Percentiles rank a stretch among this genome's conserved stretches.
phyloP scores from a whole-genome alignment of 768 basidiomycete genomes.

The Cantharellus cinnabarinus region DNA sequence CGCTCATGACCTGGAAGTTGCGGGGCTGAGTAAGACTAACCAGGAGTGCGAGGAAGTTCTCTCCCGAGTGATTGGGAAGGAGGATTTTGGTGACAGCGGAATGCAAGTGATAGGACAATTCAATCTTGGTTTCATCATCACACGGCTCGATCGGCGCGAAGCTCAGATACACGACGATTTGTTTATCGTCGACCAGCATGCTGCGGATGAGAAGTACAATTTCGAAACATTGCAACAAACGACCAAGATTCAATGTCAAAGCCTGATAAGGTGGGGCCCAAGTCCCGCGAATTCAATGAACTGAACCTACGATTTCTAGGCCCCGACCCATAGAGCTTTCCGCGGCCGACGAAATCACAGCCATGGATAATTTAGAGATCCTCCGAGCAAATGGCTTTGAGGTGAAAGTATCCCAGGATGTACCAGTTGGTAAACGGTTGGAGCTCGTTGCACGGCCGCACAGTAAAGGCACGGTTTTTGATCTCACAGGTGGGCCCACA shows the following conservation, averaged over 20 bases:
- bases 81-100: slow-evolving; percentile 38
- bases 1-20: background rate
- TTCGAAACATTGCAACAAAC: slow-evolving; percentile 84
- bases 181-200: slow-evolving; percentile 95
- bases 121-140: slow-evolving; percentile 86
- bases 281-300: background rate
- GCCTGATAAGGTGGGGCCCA: slow-evolving; percentile 46
- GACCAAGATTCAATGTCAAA: slow-evolving; percentile 78
- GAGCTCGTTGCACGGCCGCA: slow-evolving; percentile 66
- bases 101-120: slow-evolving; percentile 92
- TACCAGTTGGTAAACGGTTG: slow-evolving; percentile 26
- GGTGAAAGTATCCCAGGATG: slow-evolving; percentile 35
- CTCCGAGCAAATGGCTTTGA: slow-evolving; percentile 82
- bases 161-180: slow-evolving; percentile 47
- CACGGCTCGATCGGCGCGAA: slow-evolving; percentile 30
- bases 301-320: slow-evolving; percentile 22
- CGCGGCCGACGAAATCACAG: slow-evolving; percentile 74
- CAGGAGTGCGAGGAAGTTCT: slow-evolving; percentile 44
- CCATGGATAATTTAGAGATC: slow-evolving; percentile 69
- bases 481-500: slow-evolving; percentile 46
- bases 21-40: background rate
- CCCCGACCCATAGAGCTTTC: slow-evolving; percentile 63
- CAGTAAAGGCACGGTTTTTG: slow-evolving; percentile 80
- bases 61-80: slow-evolving; percentile 67
- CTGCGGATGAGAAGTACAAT: slow-evolving; percentile 96